Percentiles rank a stretch among this genome's conserved stretches.
Conservation (phyloP, 2,329 filamentous ascomycete genomes). For the Verticillium tricorpus region DNA sequence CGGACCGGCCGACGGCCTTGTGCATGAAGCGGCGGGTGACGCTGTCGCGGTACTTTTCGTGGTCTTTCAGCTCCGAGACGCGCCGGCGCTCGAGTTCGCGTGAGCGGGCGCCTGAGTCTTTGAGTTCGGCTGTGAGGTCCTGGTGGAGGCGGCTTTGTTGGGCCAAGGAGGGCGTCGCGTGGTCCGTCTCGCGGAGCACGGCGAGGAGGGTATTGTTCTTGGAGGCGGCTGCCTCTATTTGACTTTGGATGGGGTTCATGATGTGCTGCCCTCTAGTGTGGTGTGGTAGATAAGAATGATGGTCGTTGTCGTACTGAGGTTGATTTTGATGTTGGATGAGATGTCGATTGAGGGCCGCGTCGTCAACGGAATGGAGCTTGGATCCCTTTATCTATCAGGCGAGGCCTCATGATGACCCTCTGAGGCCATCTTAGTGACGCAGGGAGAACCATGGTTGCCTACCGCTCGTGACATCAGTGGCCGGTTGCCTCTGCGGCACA, state of each 20-base stretch:
- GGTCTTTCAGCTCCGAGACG: constrained; percentile 43
- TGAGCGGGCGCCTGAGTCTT: constrained; percentile 30
- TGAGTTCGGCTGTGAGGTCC: constrained; percentile 38
- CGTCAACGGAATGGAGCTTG: too few relatives aligned
- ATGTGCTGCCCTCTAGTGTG: background rate
- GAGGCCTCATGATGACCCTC: background rate
- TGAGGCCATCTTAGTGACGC: background rate
- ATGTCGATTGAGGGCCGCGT: too few relatives aligned
- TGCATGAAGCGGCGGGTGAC: constrained; percentile 47
- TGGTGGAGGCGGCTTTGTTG: constrained; percentile 40
- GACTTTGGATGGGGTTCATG: background rate
- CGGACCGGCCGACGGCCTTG: constrained; percentile 43
- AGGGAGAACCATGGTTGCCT: background rate
- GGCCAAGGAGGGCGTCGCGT: constrained; percentile 39
- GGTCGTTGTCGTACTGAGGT: too few relatives aligned
- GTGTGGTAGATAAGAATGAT: too few relatives aligned
- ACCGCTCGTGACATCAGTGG: background rate
- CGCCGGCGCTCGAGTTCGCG: constrained; percentile 32
- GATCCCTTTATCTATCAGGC: too few relatives aligned
- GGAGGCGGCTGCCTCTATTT: constrained; percentile 21
- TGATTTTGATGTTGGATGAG: background rate
- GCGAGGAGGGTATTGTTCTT: constrained; percentile 39
- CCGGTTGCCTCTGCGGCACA: background rate
- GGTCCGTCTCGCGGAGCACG: constrained; percentile 43
- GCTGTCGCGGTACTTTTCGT: constrained; percentile 48